Conservation (phyloP, 441 rosid genomes). For the Isatis lusitanica region DNA sequence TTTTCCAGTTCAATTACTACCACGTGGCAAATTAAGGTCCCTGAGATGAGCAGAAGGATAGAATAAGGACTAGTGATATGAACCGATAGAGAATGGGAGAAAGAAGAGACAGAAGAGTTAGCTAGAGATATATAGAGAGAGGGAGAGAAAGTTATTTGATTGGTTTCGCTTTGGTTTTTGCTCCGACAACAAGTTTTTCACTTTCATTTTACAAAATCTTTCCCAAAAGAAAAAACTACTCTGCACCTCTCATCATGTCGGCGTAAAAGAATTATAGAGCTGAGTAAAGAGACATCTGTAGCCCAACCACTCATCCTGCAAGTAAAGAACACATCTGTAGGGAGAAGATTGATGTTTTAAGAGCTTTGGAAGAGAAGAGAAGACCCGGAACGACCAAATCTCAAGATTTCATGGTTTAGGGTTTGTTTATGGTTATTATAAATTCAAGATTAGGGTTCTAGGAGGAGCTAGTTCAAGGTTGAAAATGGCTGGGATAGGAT, state of each 20-base stretch:
- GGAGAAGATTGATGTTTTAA: background rate
- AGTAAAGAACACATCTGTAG: background rate
- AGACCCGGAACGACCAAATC: background rate
- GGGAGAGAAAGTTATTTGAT: background rate
- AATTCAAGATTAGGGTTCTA: conserved; percentile 5
- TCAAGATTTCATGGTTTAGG: conserved; percentile 27
- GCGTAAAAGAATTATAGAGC: background rate
- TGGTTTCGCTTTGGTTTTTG: background rate
- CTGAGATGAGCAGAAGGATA: background rate
- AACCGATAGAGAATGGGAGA: conserved; percentile 1
- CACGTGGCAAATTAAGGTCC: background rate
- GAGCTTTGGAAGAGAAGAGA: background rate
- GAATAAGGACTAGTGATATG: background rate
- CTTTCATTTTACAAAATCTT: background rate
- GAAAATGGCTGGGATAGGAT: conserved; percentile 56
- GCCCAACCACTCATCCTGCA: background rate
- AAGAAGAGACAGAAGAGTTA: background rate
- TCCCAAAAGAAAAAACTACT: background rate
- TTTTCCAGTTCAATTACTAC: background rate
- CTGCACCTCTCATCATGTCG: background rate
- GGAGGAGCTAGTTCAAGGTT: background rate
- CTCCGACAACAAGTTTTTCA: background rate
- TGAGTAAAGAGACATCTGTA: background rate
- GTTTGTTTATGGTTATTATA: conserved; percentile 37
- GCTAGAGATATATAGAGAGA: background rate